phyloP scores from a whole-genome alignment of 345 rosid genomes.

The Salix brachista region DNA sequence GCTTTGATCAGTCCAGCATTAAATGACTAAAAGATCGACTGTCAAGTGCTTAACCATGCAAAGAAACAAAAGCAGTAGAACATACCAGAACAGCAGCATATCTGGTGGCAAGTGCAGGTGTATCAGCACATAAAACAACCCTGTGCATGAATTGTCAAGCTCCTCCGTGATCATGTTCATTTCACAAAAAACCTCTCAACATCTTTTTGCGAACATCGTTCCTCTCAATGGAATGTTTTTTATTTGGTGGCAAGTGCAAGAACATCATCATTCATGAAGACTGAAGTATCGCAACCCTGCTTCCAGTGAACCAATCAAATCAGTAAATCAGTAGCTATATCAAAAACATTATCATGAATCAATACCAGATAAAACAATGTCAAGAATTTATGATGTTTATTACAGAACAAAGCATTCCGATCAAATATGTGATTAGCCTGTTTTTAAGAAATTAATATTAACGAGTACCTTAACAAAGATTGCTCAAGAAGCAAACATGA shows the following conservation, averaged over 20 bases:
- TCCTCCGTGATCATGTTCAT: conserved; percentile 28
- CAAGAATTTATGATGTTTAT: too few species aligned
- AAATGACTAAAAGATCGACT: too few species aligned
- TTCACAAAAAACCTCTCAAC: conserved; percentile 20
- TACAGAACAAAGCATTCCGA: too few species aligned
- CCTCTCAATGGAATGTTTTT: conserved; percentile 26
- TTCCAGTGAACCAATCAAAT: conserved; percentile 2
- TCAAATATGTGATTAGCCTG: too few species aligned
- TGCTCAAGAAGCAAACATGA: too few species aligned
- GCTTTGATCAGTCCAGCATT: too few species aligned
- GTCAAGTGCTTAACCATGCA: too few species aligned
- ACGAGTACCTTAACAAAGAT: too few species aligned
- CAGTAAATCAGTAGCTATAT: background rate
- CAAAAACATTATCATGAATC: background rate
- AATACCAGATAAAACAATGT: too few species aligned
- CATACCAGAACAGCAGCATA: conserved; percentile 32
- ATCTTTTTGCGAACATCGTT: conserved; percentile 23
- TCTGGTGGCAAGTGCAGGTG: conserved; percentile 34
- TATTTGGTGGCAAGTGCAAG: conserved; percentile 18
- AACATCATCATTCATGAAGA: conserved; percentile 29
- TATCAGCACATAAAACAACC: conserved; percentile 36
- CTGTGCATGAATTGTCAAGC: conserved; percentile 32
- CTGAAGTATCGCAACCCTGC: conserved; percentile 51
- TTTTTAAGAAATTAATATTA: too few species aligned
- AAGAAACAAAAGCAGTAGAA: background rate